Evolutionary conservation across 163 green algal genomes (phyloP), one percentile per base, ranked within the genome.

Genomic region (Chlamydomonas reinhardtii): DNA sequence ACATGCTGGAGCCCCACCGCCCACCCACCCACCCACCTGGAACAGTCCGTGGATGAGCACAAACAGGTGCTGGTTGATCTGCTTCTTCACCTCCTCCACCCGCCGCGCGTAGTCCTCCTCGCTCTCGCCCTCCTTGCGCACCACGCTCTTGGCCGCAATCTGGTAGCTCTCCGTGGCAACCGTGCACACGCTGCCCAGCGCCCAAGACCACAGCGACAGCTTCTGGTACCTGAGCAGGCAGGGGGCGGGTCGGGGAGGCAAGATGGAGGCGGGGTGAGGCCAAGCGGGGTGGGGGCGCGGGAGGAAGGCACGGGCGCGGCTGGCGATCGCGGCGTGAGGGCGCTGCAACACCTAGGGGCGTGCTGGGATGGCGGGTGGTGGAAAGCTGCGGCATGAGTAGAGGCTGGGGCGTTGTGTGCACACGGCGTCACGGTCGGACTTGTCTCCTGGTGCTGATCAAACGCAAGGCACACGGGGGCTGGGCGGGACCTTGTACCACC

Each of bases 201-300:
- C 93, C 96, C 96, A 98, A 52, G 85, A 84, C 80, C 92, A 98
- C 73, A 98, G 86, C 19, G 92, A 96, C 14, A 95, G 77, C 91
- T 98, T 97, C 83, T 96, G 94, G 43, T 87, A 91, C 75, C 74
- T 77, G 86, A 79, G 82, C 37, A 88, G 76, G 5, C 25, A 32
- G 27, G 62, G 2, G 25, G 62, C 6, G 27, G 62, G 24, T 2
- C 4, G 25, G 62, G 62, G 62, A 4, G 62, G 62, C n/a, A n/a
- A 69, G 62, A 32, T 25, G 24, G 62, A 69, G 62, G 62, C 32
- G 62, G 22, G 4, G 62, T 69, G 62, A 25, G 56, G 17, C 17
- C 56, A 11, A 16, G 48, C 48, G 48, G 48, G 2, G 48, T 9
- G 6, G 14, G 48, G 11, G 12, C 12, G 48, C 17, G 48, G 14